phyloP scores from a whole-genome alignment of 176 grass and related monocot species.

The Calamus simplicifolius region DNA sequence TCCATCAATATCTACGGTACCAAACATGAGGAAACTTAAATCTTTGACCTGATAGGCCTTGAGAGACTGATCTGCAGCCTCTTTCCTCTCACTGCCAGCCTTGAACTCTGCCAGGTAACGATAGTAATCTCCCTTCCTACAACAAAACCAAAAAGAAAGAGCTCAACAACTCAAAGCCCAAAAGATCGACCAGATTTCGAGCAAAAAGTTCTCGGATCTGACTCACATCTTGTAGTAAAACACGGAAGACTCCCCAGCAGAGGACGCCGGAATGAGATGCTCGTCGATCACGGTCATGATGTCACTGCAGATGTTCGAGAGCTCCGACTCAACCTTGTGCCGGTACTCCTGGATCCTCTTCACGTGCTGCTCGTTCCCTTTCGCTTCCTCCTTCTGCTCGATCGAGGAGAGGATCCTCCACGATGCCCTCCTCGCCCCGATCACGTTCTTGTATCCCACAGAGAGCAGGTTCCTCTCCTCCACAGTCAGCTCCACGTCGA shows the following conservation, averaged over 20 bases:
- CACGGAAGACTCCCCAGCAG: slow-evolving; percentile 40
- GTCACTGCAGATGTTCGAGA: slow-evolving; percentile 42
- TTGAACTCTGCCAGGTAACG: slow-evolving; percentile 61
- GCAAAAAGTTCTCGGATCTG: neutral
- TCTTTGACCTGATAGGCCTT: slow-evolving; percentile 44
- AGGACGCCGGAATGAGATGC: slow-evolving; percentile 42
- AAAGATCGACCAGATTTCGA: neutral
- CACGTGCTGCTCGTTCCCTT: slow-evolving; percentile 36
- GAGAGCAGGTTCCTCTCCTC: slow-evolving; percentile 63
- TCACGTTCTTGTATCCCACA: slow-evolving; percentile 59
- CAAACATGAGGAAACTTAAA: neutral
- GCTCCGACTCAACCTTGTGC: slow-evolving; percentile 41
- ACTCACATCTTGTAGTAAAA: slow-evolving; percentile 71
- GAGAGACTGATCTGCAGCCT: slow-evolving; percentile 42
- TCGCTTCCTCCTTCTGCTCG: slow-evolving; percentile 46
- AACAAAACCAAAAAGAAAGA: slow-evolving; percentile 15
- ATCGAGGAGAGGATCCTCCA: slow-evolving; percentile 39
- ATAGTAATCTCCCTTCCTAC: slow-evolving; percentile 69
- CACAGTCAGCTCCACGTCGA: slow-evolving; percentile 40
- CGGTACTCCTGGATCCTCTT: slow-evolving; percentile 33
- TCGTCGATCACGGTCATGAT: slow-evolving; percentile 49
- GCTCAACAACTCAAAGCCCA: neutral
- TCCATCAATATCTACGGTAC: too few relatives aligned
- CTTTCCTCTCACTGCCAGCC: slow-evolving; percentile 31
- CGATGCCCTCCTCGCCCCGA: slow-evolving; percentile 35